Base-by-base conservation (phyloP, 169 alveolate genomes). In the Babesia bigemina region DNA sequence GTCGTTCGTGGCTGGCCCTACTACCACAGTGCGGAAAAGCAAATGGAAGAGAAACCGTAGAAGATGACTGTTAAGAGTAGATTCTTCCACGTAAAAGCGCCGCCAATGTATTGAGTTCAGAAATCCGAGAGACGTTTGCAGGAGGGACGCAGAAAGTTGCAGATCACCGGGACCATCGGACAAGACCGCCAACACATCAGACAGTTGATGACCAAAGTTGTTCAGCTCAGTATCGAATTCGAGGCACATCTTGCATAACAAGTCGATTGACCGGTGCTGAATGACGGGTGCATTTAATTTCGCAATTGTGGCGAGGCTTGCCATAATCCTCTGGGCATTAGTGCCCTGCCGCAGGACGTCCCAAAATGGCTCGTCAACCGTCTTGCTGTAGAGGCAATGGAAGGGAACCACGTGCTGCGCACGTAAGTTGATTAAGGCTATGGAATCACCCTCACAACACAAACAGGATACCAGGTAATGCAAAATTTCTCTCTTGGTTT, bases 351-450 rank as follows among this genome's bases (percentile, higher is more conserved):
- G 50, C 17, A 81, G 50, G 21, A 58, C 24, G 29, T 63, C 63
- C 88, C 88, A 81, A n/a, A 81, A 69, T 7, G 66, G 63, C 56
- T 81, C 79, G 55, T 81, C 88, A 45, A 56, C 24, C 21, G 79
- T 81, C 45, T 81, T 81, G 44, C 29, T 63, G 71, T 81, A 72
- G 29, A 81, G 70, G 55, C 76, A 67, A 48, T 70, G 60, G 28
- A 81, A 65, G 12, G 88, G 88, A 8, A 81, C 73, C 49, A 81
- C 39, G 36, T 70, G 75, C 29, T 81, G 88, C 26, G 22, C 79
- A 22, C 61, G 67, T 9, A 65, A 28, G 26, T 75, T 63, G 2
- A 62, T 4, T 9, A 57, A 4, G 24, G 39, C 14, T 6, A n/a
- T 21, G n/a, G 63, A 26, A 28, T 45, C 49, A 10, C 69, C 75